phyloP scores from a whole-genome alignment of 495 filamentous ascomycete species.

The Daldinia vernicosa region DNA sequence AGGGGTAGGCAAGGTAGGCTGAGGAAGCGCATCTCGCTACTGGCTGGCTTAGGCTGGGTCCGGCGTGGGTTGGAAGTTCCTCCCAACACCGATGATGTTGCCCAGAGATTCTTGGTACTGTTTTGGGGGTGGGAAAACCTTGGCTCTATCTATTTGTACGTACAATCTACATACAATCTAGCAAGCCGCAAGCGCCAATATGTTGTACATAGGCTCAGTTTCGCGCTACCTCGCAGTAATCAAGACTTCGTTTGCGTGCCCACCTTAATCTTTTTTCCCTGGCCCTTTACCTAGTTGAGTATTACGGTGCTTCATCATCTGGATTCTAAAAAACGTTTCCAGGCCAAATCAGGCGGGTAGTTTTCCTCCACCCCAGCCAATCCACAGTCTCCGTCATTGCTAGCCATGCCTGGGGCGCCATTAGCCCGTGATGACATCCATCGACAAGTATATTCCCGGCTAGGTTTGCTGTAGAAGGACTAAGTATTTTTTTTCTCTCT shows the following conservation, averaged over 20 bases:
- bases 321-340: conserved; percentile 31
- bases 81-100: conserved; percentile 45
- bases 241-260: conserved; percentile 39
- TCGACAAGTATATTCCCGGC: conserved; percentile 45
- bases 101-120: conserved; percentile 44
- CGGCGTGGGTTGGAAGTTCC: conserved; percentile 38
- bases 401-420: conserved; percentile 41
- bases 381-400: conserved; percentile 42
- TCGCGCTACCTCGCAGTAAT: conserved; percentile 31
- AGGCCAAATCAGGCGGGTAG: conserved; percentile 42
- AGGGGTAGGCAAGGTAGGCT: conserved; percentile 28
- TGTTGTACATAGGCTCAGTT: conserved; percentile 37
- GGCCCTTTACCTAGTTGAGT: conserved; percentile 46
- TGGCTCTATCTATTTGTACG: conserved; percentile 4
- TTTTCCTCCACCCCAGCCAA: conserved; percentile 35
- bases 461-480: conserved; percentile 45
- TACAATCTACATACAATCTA: conserved; percentile 18
- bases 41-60: conserved; percentile 16
- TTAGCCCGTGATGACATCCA: conserved; percentile 46
- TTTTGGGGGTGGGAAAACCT: conserved; percentile 3
- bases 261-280: conserved; percentile 37
- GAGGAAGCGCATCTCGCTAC: conserved; percentile 34
- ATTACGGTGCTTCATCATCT: conserved; percentile 42
- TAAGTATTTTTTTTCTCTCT: conserved; percentile 32
- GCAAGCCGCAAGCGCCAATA: conserved; percentile 39